These are phyloP conservation scores for Pouteria glomerata DNA, from an alignment of 148 eudicot species.

Conservation along the genomic window DNA sequence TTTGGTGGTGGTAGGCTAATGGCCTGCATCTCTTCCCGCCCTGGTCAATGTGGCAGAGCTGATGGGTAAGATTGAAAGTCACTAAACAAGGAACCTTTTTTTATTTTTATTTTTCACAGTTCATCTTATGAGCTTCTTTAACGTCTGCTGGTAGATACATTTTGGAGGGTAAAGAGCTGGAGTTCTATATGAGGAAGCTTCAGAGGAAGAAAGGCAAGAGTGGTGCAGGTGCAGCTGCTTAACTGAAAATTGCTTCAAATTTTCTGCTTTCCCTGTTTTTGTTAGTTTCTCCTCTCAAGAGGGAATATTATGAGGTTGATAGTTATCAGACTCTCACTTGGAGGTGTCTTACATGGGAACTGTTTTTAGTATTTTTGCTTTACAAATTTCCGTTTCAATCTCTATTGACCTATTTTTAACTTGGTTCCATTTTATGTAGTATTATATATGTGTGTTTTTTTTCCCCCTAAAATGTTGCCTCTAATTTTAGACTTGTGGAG, in stretches of 20 bases:
- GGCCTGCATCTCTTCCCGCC: slow-evolving; percentile 22
- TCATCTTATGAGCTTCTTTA: neutral
- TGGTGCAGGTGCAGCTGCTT: slow-evolving; percentile 21
- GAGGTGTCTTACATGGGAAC: neutral
- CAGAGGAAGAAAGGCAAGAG: slow-evolving; percentile 41
- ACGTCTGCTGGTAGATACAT: slow-evolving; percentile 2
- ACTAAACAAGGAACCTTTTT: neutral
- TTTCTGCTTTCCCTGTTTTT: neutral
- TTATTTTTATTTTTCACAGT: neutral
- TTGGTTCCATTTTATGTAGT: neutral
- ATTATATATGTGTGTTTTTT: neutral
- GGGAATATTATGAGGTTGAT: slow-evolving; percentile 5
- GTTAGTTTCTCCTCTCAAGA: neutral
- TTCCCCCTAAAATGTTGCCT: too few species aligned
- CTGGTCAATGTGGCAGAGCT: slow-evolving; percentile 21
- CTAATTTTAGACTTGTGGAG: too few species aligned
- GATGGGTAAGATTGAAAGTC: slow-evolving; percentile 10
- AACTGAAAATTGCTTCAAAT: neutral
- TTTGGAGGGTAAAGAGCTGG: slow-evolving; percentile 15
- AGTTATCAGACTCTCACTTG: neutral
- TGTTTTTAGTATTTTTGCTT: neutral
- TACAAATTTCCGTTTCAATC: neutral
- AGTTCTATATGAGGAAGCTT: slow-evolving; percentile 35
- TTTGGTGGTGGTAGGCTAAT: slow-evolving; percentile 14
- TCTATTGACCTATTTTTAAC: neutral